Base-by-base conservation (phyloP, 352 stramenopile genomes). In the Globisporangium heterothallicum region DNA sequence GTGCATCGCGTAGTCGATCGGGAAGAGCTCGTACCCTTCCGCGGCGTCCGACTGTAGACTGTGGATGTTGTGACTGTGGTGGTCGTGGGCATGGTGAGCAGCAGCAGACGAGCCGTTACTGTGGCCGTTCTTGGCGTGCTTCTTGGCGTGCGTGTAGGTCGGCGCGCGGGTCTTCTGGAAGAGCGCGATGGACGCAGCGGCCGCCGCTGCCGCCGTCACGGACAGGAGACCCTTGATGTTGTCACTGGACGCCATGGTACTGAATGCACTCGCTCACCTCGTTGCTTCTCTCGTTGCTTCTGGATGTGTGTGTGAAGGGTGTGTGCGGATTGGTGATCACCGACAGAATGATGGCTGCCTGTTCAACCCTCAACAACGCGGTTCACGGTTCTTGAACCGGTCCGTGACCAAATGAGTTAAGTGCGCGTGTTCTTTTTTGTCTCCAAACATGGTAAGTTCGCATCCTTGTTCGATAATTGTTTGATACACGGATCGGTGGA, bases 1-100 rank as follows among this genome's bases (percentile, higher is more conserved):
- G 64, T 92, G 81, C 81, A 92, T 92, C 13, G 68, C 59, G 55
- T 84, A 92, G 68, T 92, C 81, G 57, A 92, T 85, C 21, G 75
- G 73, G 55, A 84, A 92, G 6, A 86, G 61, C 53, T 91, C 77
- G 54, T 86, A 88, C 32, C 64, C 64, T 1, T 69, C 56, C 13
- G 66, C 32, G 16, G 62, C 48, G 42, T 76, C 69, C 0, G 50
- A 18, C 22, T 29, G 6, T 3, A 56, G 43, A 32, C 45, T 21
- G 46, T 64, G 52, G 44, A 66, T 43, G 25, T 61, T 49, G 42
- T 57, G 59, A 29, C 49, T 49, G 48, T 63, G 58, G 6, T 61
- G 42, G 46, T 63, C 46, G 58, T 67, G 61, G 14, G 9, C 13
- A n/a, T n/a, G n/a, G n/a, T n/a, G n/a, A n/a, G n/a, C n/a, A n/a